Conservation (phyloP, 768 basidiomycete species). For the Leucocoprinus sp. region DNA sequence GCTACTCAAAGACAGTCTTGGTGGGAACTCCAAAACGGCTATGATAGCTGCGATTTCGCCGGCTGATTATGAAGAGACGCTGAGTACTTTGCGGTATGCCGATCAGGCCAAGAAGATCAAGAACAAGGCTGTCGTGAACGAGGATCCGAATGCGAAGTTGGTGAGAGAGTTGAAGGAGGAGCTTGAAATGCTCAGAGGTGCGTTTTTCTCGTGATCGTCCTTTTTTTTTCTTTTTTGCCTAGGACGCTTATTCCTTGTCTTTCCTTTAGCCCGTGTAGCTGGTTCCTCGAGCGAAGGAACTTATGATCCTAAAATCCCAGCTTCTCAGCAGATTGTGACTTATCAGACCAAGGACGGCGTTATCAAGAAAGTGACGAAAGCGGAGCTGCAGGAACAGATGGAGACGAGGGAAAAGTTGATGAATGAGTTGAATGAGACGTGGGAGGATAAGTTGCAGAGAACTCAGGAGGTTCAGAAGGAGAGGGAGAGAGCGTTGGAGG, state of each 20-base stretch:
- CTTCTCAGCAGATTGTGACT: conserved; percentile 92
- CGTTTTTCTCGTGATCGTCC: conserved; percentile 12
- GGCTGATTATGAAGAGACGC: conserved; percentile 97
- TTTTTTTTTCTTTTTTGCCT: conserved; percentile 5
- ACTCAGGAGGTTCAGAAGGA: conserved; percentile 96
- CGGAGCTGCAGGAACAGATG: conserved; percentile 95
- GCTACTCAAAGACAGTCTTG: conserved; percentile 95
- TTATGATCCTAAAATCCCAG: conserved; percentile 84
- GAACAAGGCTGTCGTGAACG: conserved; percentile 98
- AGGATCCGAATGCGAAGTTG: conserved; percentile 98
- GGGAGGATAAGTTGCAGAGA: conserved; percentile 89
- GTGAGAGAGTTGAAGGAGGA: conserved; percentile 99
- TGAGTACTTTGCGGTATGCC: conserved; percentile 94
- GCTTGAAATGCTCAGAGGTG: conserved; percentile 83
- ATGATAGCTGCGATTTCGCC: conserved; percentile 99
- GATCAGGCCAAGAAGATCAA: conserved; percentile 99
- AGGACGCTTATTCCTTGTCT: conserved; percentile 1
- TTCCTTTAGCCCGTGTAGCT: conserved; percentile 59
- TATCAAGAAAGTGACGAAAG: conserved; percentile 93
- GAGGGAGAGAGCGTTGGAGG: conserved; percentile 95
- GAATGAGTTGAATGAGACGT: conserved; percentile 89
- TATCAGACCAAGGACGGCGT: conserved; percentile 90
- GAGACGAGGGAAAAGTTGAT: conserved; percentile 92
- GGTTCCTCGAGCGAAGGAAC: conserved; percentile 60
- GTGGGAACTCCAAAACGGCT: conserved; percentile 95